Percentiles rank a stretch among this genome's conserved stretches.
Evolutionary conservation across 2,329 filamentous ascomycete species (phyloP).

Genomic region (Cladobotryum mycophilum): DNA sequence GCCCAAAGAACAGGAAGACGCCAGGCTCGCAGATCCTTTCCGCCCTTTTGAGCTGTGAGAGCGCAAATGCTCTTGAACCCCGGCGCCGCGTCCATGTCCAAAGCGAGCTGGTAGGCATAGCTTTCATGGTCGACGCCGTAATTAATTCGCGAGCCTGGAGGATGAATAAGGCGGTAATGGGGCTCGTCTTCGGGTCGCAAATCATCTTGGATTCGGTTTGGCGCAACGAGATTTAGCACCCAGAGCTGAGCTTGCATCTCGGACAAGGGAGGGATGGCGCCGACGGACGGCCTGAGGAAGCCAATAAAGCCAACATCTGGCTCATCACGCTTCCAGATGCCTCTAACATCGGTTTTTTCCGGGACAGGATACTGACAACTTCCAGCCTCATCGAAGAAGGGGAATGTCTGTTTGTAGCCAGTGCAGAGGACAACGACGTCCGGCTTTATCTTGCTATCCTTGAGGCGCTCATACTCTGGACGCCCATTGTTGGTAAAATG

Average conservation of each 20-base stretch:
- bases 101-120: constrained; percentile 40
- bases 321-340: constrained; percentile 38
- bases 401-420: constrained; percentile 37
- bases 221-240: constrained; percentile 29
- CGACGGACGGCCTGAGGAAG: constrained; percentile 37
- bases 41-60: constrained; percentile 17
- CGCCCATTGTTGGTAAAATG: constrained; percentile 28
- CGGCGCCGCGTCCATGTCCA: constrained; percentile 36
- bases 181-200: constrained; percentile 25
- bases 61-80: constrained; percentile 23
- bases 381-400: constrained; percentile 25
- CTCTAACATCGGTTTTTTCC: constrained; percentile 41
- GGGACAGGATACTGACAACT: constrained; percentile 32
- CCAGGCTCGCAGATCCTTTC: constrained; percentile 11
- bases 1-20: constrained; percentile 30
- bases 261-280: constrained; percentile 39
- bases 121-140: constrained; percentile 41
- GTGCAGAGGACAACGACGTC: constrained; percentile 40
- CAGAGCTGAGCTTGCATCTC: constrained; percentile 42
- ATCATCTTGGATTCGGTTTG: constrained; percentile 15
- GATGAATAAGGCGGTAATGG: constrained; percentile 32
- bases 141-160: constrained; percentile 25
- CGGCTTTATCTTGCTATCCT: constrained; percentile 25
- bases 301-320: constrained; percentile 38
- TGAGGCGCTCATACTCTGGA: constrained; percentile 25